These are phyloP conservation scores for Orobanche coerulescens DNA, from an alignment of 257 asterid genomes.

Conservation along the genomic window DNA sequence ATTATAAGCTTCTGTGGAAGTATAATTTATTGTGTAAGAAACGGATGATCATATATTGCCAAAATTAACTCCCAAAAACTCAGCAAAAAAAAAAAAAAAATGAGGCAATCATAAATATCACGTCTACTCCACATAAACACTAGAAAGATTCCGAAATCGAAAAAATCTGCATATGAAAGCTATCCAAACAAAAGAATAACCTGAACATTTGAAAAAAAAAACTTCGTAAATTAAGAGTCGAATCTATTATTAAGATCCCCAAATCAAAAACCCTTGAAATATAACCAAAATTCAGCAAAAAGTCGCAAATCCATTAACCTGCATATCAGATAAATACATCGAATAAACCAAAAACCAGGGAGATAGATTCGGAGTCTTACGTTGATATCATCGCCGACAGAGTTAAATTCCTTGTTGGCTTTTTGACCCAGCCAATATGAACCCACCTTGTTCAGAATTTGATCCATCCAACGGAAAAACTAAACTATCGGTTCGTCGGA, in stretches of 20 bases:
- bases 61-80: too few species aligned
- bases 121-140: not conserved
- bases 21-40: not conserved
- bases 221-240: too few species aligned
- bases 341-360: not conserved
- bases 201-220: too few species aligned
- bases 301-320: not conserved
- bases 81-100: too few species aligned
- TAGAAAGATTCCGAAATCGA: not conserved
- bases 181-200: too few species aligned
- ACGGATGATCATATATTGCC: not conserved
- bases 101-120: too few species aligned
- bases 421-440: constrained; percentile 69
- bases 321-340: constrained; percentile 4
- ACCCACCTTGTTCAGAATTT: constrained; percentile 68
- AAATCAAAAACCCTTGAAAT: not conserved
- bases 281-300: constrained; percentile 11
- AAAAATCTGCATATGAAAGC: not conserved
- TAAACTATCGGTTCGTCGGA: not conserved
- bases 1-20: constrained; percentile 2
- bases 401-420: constrained; percentile 62
- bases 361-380: constrained; percentile 30
- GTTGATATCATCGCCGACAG: constrained; percentile 71
- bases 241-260: constrained; percentile 3
- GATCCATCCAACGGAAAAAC: constrained; percentile 53